A percentile compares a stretch with the other conserved stretches of the same genome.
Evolutionary conservation across 2,329 filamentous ascomycete genomes (phyloP).

Genomic region (Scedosporium dehoogii): DNA sequence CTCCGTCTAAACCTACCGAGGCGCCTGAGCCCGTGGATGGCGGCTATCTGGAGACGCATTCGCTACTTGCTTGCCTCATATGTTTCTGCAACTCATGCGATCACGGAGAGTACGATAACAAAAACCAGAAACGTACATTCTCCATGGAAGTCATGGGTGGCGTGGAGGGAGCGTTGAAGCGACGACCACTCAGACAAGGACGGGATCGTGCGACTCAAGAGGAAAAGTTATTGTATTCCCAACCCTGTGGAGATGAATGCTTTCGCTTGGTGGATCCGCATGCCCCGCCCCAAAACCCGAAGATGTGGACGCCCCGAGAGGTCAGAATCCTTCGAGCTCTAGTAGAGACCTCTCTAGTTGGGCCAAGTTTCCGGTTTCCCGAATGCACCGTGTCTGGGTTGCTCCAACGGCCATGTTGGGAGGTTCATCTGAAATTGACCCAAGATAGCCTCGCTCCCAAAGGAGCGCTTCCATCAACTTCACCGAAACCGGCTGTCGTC

Average conservation of each 20-base stretch:
- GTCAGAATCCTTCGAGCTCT: slow-evolving; percentile 36
- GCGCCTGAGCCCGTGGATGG: slow-evolving; percentile 19
- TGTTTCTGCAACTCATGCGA: slow-evolving; percentile 52
- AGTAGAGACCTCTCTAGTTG: slow-evolving; percentile 30
- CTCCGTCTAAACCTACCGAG: slow-evolving; percentile 19
- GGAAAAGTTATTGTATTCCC: slow-evolving; percentile 2
- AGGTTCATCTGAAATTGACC: slow-evolving; percentile 28
- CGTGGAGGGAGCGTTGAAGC: slow-evolving; percentile 6
- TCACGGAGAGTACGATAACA: slow-evolving; percentile 49
- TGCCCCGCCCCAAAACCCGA: background rate
- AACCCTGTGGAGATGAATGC: slow-evolving; percentile 8
- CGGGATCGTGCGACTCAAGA: slow-evolving; percentile 4
- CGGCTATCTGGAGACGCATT: slow-evolving; percentile 39
- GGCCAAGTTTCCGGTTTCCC: slow-evolving; percentile 27
- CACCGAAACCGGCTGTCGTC: slow-evolving; percentile 18
- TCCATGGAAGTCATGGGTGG: slow-evolving; percentile 29
- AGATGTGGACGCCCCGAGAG: slow-evolving; percentile 39
- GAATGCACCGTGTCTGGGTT: slow-evolving; percentile 41
- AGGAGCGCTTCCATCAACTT: slow-evolving; percentile 16
- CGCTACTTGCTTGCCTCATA: slow-evolving; percentile 45
- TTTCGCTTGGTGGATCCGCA: background rate
- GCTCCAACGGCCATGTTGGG: slow-evolving; percentile 41
- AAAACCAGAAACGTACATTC: slow-evolving; percentile 41
- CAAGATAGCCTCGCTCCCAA: slow-evolving; percentile 15
- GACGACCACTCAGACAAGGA: slow-evolving; percentile 2